Evolutionary conservation across 306 rosid genomes (phyloP).

Genomic region (Fagus sylvatica): DNA sequence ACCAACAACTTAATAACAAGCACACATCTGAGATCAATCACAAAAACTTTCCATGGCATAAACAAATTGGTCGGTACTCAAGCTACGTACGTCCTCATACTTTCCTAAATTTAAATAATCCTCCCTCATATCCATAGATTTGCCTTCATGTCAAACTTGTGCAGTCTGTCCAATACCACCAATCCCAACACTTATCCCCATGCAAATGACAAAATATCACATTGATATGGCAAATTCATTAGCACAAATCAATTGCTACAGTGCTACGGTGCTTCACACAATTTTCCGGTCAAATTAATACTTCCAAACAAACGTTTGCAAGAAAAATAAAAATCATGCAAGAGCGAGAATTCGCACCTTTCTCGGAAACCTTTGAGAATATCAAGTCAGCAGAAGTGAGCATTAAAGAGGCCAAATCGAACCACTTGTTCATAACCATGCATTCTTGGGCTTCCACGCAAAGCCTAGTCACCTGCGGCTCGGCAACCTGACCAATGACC

Average conservation of each 20-base stretch:
- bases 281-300: neutral
- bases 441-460: constrained; percentile 76
- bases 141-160: neutral
- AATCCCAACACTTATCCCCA: neutral
- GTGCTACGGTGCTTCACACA: neutral
- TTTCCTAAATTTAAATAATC: neutral
- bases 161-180: neutral
- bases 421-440: constrained; percentile 68
- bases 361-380: constrained; percentile 86
- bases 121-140: neutral
- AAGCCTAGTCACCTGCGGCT: constrained; percentile 75
- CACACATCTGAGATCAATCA: neutral
- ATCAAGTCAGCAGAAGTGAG: constrained; percentile 86
- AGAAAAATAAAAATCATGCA: constrained; percentile 4
- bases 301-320: neutral
- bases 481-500: constrained; percentile 63
- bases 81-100: neutral
- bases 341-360: constrained; percentile 49
- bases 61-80: neutral
- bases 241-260: neutral
- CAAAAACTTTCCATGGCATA: neutral
- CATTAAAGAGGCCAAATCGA: constrained; percentile 82
- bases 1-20: neutral
- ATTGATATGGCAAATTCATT: neutral
- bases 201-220: neutral